Evolutionary conservation across 768 basidiomycete genomes (phyloP).

Genomic region (Termitomyces sp.): DNA sequence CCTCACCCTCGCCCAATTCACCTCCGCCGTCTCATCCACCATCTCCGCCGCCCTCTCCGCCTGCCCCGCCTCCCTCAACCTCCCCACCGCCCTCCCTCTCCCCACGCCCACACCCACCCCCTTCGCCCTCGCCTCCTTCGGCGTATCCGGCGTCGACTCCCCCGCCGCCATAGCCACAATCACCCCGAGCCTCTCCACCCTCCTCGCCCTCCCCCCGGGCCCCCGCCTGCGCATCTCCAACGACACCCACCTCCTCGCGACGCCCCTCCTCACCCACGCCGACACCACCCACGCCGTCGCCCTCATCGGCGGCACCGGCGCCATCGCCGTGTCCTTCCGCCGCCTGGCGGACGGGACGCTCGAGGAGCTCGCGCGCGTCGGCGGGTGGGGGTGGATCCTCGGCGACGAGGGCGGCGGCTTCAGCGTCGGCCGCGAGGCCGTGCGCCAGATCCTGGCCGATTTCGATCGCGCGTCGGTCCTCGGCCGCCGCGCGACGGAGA

Average conservation of each 20-base stretch:
- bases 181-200: slow-evolving; percentile 46
- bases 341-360: slow-evolving; percentile 35
- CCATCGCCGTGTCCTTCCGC: slow-evolving; percentile 66
- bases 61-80: slow-evolving; percentile 32
- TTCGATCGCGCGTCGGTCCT: slow-evolving; percentile 47
- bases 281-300: slow-evolving; percentile 64
- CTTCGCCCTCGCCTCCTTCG: slow-evolving; percentile 79
- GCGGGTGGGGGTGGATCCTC: slow-evolving; percentile 84
- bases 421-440: slow-evolving; percentile 71
- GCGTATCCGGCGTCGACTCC: slow-evolving; percentile 79
- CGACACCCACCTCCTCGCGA: slow-evolving; percentile 82
- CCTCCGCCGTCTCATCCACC: slow-evolving; percentile 46
- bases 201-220: slow-evolving; percentile 57
- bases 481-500: slow-evolving; percentile 22
- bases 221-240: slow-evolving; percentile 64
- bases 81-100: slow-evolving; percentile 29
- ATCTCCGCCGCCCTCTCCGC: slow-evolving; percentile 52
- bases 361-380: slow-evolving; percentile 63
- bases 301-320: slow-evolving; percentile 81
- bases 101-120: slow-evolving; percentile 24
- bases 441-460: slow-evolving; percentile 63
- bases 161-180: slow-evolving; percentile 57
- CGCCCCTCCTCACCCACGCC: slow-evolving; percentile 61
- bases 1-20: slow-evolving; percentile 62
- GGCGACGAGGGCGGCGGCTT: slow-evolving; percentile 85